Conservation (phyloP, 2,329 filamentous ascomycete genomes). For the Cercospora sesami region DNA sequence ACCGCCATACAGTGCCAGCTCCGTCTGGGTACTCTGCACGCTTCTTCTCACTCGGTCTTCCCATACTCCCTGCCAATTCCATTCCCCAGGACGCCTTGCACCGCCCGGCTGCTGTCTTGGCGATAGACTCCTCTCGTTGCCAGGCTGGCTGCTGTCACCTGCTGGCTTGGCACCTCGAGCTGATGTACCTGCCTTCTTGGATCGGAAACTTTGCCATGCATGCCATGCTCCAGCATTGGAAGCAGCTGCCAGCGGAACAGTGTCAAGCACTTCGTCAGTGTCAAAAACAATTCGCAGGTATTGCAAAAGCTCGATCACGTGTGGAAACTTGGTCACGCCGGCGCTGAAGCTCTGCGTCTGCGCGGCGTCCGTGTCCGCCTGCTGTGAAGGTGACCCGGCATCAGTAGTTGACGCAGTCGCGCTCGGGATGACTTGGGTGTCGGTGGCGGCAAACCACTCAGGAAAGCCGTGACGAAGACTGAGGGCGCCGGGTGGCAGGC, state of each 20-base stretch:
- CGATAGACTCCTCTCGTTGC: conserved; percentile 28
- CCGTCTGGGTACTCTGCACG: conserved; percentile 73
- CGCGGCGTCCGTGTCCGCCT: not conserved
- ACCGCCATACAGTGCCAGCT: conserved; percentile 74
- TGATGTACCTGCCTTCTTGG: conserved; percentile 37
- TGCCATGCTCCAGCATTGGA: conserved; percentile 93
- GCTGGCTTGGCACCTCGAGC: conserved; percentile 18
- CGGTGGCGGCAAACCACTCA: conserved; percentile 65
- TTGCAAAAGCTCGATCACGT: conserved; percentile 61
- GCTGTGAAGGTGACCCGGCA: conserved; percentile 13
- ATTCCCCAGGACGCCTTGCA: conserved; percentile 71
- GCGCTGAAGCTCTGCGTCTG: not conserved
- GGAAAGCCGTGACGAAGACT: conserved; percentile 89
- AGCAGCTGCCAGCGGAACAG: conserved; percentile 74
- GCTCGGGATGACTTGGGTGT: conserved; percentile 6
- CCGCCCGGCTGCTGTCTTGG: conserved; percentile 41
- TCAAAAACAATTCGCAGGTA: conserved; percentile 85
- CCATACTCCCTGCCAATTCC: conserved; percentile 99
- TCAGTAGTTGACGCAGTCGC: conserved; percentile 10
- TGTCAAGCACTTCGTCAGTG: conserved; percentile 73
- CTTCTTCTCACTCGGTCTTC: conserved; percentile 81
- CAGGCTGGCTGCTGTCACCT: conserved; percentile 17
- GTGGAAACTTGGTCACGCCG: conserved; percentile 21
- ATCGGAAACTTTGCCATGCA: conserved; percentile 77
- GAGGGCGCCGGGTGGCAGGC: conserved; percentile 84